Evolutionary conservation across 305 asterid species (phyloP).

Genomic region (Plantago coronopus): DNA sequence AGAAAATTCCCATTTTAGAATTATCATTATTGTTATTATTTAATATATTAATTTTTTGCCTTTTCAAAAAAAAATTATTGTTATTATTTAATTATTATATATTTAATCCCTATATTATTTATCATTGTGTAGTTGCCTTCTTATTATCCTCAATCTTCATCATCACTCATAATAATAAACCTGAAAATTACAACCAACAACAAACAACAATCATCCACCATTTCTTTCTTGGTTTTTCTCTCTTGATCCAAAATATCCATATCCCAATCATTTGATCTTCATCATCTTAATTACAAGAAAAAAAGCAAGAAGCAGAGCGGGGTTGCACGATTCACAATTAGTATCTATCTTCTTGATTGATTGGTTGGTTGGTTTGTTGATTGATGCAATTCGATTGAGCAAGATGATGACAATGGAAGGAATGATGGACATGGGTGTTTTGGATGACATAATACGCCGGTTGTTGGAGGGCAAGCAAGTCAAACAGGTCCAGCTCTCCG

Average conservation of each 20-base stretch:
- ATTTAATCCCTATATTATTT: no score
- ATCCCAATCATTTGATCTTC: constrained; percentile 1
- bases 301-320: not conserved
- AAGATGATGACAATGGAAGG: constrained; percentile 79
- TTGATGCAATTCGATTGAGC: no score
- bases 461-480: constrained; percentile 72
- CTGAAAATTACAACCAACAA: not conserved
- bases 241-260: constrained; percentile 25
- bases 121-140: not conserved
- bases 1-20: not conserved
- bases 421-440: constrained; percentile 66
- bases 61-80: no score
- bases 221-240: constrained; percentile 7
- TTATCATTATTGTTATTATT: no score
- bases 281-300: not conserved
- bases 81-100: no score
- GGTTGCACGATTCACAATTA: not conserved
- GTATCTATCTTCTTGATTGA: no score
- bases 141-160: no score
- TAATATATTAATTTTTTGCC: no score
- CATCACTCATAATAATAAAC: constrained; percentile 4
- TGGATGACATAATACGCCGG: constrained; percentile 74
- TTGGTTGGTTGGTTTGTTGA: no score
- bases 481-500: constrained; percentile 81
- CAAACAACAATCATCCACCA: constrained; percentile 13